phyloP scores from a whole-genome alignment of 2,329 filamentous ascomycete genomes.

The Cylindrodendrum hubeiense region DNA sequence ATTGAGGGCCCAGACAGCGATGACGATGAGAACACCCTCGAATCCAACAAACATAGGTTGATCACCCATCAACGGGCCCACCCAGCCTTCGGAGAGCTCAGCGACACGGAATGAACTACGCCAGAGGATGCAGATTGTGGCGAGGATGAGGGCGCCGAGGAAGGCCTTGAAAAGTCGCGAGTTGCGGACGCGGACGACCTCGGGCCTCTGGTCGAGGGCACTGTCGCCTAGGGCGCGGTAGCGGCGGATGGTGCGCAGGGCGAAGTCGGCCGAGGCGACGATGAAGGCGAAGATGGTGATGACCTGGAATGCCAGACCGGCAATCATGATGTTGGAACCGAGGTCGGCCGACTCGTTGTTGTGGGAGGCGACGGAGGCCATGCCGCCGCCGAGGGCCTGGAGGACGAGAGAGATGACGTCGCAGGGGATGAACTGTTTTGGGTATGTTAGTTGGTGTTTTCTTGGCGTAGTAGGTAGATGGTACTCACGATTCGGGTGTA shows the following conservation, averaged over 20 bases:
- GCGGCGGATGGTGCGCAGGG: slow-evolving; percentile 54
- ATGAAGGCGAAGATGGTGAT: slow-evolving; percentile 68
- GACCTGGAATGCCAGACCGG: slow-evolving; percentile 72
- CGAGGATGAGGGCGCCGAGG: slow-evolving; percentile 64
- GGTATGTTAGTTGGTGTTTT: background rate
- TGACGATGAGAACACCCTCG: slow-evolving; percentile 66
- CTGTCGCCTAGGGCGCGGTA: slow-evolving; percentile 49
- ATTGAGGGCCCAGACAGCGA: slow-evolving; percentile 60
- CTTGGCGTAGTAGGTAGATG: background rate
- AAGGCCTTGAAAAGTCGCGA: slow-evolving; percentile 65
- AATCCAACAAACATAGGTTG: slow-evolving; percentile 69
- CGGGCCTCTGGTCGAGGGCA: slow-evolving; percentile 54
- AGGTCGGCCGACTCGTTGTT: slow-evolving; percentile 46
- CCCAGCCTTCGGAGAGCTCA: slow-evolving; percentile 75
- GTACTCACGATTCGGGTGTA: slow-evolving; percentile 62
- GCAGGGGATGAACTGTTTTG: slow-evolving; percentile 69
- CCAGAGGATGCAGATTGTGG: slow-evolving; percentile 74
- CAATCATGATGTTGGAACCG: slow-evolving; percentile 75
- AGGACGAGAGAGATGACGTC: slow-evolving; percentile 72
- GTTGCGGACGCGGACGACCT: slow-evolving; percentile 51
- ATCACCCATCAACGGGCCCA: slow-evolving; percentile 66
- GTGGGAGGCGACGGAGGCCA: slow-evolving; percentile 59
- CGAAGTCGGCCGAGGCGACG: slow-evolving; percentile 62
- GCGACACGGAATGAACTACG: slow-evolving; percentile 75
- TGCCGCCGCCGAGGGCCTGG: slow-evolving; percentile 70